A percentile compares a stretch with the other conserved stretches of the same genome.
These are phyloP conservation scores for Colletotrichum sublineola DNA, from an alignment of 2,329 filamentous ascomycete genomes.

Conservation along the genomic window DNA sequence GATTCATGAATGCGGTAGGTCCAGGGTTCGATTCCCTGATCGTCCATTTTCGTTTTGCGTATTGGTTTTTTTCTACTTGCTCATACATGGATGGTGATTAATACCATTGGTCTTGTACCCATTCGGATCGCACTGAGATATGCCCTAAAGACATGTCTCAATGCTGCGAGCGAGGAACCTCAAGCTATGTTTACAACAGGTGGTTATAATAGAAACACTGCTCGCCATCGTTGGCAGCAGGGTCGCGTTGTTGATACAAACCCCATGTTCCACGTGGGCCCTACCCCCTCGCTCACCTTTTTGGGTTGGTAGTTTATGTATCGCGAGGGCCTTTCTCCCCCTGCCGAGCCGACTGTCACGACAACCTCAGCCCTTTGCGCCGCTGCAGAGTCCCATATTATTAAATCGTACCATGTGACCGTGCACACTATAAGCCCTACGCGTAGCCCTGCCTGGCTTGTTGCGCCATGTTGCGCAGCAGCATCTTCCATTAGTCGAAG, in stretches of 20 bases:
- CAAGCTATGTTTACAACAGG: background rate
- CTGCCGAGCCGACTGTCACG: background rate
- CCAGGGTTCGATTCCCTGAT: background rate
- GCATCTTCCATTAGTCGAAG: background rate
- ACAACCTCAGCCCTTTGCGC: slow-evolving; percentile 17
- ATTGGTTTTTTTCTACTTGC: background rate
- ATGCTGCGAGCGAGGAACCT: too few relatives aligned
- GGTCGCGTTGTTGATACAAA: too few relatives aligned
- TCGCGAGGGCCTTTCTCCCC: slow-evolving; percentile 24
- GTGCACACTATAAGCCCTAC: background rate
- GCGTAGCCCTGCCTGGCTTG: background rate
- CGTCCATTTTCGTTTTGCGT: background rate
- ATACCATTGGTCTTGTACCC: background rate
- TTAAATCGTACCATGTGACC: background rate
- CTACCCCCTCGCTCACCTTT: background rate
- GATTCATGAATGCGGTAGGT: background rate
- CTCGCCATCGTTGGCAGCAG: too few relatives aligned
- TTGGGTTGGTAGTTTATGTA: slow-evolving; percentile 26
- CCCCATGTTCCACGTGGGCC: slow-evolving; percentile 4
- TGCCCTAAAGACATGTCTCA: too few relatives aligned
- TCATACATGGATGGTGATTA: too few relatives aligned
- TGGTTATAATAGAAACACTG: slow-evolving; percentile 9
- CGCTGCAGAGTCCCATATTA: slow-evolving; percentile 27
- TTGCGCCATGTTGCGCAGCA: background rate
- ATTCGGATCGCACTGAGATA: too few relatives aligned